Evolutionary conservation across 2,329 filamentous ascomycete genomes (phyloP), one percentile per base, ranked within the genome.

Genomic region (Xylariales sp.): DNA sequence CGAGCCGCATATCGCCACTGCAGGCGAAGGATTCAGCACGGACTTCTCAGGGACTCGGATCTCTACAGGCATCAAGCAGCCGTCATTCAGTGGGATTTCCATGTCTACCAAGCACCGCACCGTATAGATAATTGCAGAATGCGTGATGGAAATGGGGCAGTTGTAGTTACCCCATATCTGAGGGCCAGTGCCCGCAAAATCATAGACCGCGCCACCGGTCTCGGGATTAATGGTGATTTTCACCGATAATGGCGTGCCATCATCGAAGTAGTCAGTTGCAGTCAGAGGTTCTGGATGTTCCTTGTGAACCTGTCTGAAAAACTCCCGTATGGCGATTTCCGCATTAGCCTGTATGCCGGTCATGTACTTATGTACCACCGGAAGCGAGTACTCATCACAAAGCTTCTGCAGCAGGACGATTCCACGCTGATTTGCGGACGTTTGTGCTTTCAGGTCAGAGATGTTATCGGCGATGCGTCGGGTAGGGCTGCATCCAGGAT

Each of bases 1-100:
- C 24, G 39, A 42, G 6, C 46, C 46, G 33, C 41, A 43, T 10
- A 48, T 37, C 14, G 44, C 43, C 13, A 45, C 46, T 4, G 44
- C 41, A 3, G 44, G 41, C 2, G 31, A 33, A 1, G 59, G 59
- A 1, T 52, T 53, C 3, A 63, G 52, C n/a, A 63, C 55, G 16
- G 57, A 56, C 16, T 40, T 38, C 10, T 34, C 29, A 6, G 47
- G 45, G 12, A 42, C 43, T 21, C 39, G 41, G 21, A 48, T 45
- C 15, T 50, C 43, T 10, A 50, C 42, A 13, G 48, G 46, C 5
- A 33, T 37, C 8, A 88, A 62, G 47, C 83, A 88, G 45, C 83
- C 83, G 61, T 88, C 83, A 58, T 88, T 88, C 4, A 88, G 66
- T 0, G 83, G 83, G 13, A 88, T 85, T 46, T 87, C 83, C 49